A percentile compares a stretch with the other conserved stretches of the same genome.
Evolutionary conservation across 352 stramenopile genomes (phyloP).

Genomic region (Halophytophthora batemanensis): DNA sequence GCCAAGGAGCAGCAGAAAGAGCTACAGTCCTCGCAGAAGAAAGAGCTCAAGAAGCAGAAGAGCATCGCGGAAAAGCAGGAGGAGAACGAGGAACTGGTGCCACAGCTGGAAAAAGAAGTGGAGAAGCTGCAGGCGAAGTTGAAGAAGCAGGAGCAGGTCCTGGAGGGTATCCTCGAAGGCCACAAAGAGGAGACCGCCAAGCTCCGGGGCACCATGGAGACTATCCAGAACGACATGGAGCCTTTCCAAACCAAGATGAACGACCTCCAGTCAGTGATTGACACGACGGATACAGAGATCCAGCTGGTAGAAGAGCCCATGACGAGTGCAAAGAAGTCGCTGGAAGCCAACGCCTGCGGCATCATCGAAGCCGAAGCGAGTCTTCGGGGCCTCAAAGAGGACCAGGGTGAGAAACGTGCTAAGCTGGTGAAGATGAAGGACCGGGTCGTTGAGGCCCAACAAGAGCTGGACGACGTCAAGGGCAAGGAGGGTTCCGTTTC

Average conservation of each 20-base stretch:
- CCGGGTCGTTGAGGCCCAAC: slow-evolving; percentile 74
- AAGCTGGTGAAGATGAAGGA: slow-evolving; percentile 70
- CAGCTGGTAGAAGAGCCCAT: slow-evolving; percentile 68
- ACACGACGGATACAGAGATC: slow-evolving; percentile 79
- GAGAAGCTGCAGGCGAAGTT: slow-evolving; percentile 67
- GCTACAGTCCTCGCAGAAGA: slow-evolving; percentile 85
- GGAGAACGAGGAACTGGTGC: slow-evolving; percentile 87
- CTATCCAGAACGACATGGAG: slow-evolving; percentile 75
- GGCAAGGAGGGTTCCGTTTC: slow-evolving; percentile 43
- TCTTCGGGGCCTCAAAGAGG: slow-evolving; percentile 58
- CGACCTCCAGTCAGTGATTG: slow-evolving; percentile 66
- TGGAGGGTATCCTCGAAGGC: slow-evolving; percentile 80
- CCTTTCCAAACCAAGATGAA: slow-evolving; percentile 74
- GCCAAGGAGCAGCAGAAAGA: slow-evolving; percentile 92
- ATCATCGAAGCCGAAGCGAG: slow-evolving; percentile 56
- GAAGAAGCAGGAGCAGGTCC: slow-evolving; percentile 83
- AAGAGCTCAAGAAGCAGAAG: slow-evolving; percentile 92
- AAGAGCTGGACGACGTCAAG: slow-evolving; percentile 70
- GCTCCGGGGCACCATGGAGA: slow-evolving; percentile 72
- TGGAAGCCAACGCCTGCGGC: slow-evolving; percentile 57
- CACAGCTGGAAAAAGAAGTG: slow-evolving; percentile 83
- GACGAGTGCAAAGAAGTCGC: slow-evolving; percentile 76
- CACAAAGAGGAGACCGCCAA: slow-evolving; percentile 77
- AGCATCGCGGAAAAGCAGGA: slow-evolving; percentile 75
- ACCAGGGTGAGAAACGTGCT: slow-evolving; percentile 49